Percentiles rank a stretch among this genome's conserved stretches.
phyloP scores from a whole-genome alignment of 75 land plant species.

The Selaginella tamariscina region DNA sequence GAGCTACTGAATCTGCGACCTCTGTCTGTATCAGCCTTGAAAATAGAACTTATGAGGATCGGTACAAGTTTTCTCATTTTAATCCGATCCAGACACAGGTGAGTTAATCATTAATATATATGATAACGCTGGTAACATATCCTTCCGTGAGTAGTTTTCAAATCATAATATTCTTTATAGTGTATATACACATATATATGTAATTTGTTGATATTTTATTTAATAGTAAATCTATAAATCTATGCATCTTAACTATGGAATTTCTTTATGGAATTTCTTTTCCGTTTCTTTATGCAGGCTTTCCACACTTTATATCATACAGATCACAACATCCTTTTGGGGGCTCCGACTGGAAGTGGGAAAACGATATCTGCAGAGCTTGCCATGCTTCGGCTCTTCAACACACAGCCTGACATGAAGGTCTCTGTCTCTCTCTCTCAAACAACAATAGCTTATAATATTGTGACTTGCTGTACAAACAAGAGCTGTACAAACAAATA shows the following conservation, averaged over 20 bases:
- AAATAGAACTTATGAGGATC: conserved; percentile 53
- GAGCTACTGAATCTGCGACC: conserved; percentile 91
- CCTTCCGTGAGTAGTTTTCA: no score
- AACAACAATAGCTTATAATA: neutral
- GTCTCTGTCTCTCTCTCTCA: conserved; percentile 18
- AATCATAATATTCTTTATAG: no score
- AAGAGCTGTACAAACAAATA: neutral
- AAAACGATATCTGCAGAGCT: conserved; percentile 97
- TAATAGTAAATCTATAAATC: no score
- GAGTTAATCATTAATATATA: neutral
- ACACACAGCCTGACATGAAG: conserved; percentile 98
- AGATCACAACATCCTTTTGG: conserved; percentile 80
- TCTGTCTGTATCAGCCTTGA: conserved; percentile 67
- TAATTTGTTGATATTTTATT: no score
- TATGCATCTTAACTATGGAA: conserved; percentile 6
- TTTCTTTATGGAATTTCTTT: neutral
- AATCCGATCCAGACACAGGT: conserved; percentile 99
- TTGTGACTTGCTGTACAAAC: neutral
- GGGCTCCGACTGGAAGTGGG: conserved; percentile 99
- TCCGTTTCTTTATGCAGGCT: conserved; percentile 30
- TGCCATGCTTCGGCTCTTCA: conserved; percentile 89
- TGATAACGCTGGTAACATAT: no score
- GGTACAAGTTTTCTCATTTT: conserved; percentile 88
- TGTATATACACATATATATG: no score
- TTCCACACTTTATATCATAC: conserved; percentile 92